phyloP scores from a whole-genome alignment of 1,139 yeast genomes.

The Taphrina pruni region DNA sequence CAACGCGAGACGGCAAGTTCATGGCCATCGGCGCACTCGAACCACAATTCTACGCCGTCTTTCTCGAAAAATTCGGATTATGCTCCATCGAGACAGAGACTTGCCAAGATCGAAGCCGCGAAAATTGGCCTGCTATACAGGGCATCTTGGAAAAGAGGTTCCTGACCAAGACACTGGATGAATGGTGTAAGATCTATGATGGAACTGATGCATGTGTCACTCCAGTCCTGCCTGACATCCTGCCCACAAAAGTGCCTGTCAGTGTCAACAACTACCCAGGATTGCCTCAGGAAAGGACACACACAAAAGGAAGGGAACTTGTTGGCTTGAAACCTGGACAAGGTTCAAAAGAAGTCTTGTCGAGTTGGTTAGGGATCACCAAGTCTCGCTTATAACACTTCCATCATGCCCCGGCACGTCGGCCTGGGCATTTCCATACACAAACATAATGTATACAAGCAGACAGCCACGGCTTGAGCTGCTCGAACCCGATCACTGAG shows the following conservation, averaged over 20 bases:
- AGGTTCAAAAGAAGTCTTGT: conserved; percentile 13
- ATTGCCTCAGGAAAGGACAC: conserved; percentile 2
- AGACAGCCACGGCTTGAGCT: not conserved
- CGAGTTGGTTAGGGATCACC: not conserved
- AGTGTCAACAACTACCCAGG: conserved; percentile 25
- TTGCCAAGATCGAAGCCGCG: conserved; percentile 41
- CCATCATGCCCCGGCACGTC: not conserved
- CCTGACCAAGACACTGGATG: conserved; percentile 16
- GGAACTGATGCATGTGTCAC: conserved; percentile 40
- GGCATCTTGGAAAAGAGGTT: conserved; percentile 41
- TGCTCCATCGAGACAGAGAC: not conserved
- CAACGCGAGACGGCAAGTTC: conserved; percentile 45
- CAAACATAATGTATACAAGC: not conserved
- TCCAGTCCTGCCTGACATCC: conserved; percentile 22
- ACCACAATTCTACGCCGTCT: conserved; percentile 46
- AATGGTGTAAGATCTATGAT: conserved; percentile 31
- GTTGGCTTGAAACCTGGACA: conserved; percentile 25
- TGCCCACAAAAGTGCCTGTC: conserved; percentile 31
- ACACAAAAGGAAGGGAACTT: conserved; percentile 10
- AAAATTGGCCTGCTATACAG: conserved; percentile 45
- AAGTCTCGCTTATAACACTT: not conserved
- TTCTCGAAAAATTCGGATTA: conserved; percentile 42
- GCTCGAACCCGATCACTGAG: too few species aligned
- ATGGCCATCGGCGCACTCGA: conserved; percentile 47
- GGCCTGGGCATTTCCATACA: too few species aligned